Evolutionary conservation across 1,139 yeast species (phyloP).

Genomic region (Scheffersomyces illinoinensis): DNA sequence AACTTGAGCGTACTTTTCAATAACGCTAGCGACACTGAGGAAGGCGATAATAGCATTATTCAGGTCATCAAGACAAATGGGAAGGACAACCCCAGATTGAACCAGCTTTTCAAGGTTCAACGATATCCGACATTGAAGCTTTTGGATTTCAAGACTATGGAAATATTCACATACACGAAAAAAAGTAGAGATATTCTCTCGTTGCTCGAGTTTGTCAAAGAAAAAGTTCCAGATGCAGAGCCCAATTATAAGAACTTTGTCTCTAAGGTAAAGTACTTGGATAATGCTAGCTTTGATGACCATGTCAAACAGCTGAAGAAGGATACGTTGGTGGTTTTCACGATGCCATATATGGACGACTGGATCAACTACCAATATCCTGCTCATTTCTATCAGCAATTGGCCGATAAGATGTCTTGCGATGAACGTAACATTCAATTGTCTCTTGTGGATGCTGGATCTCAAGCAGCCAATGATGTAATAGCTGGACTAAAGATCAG

Average conservation of each 20-base stretch:
- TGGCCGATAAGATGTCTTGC: conserved; percentile 16
- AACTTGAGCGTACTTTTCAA: conserved; percentile 31
- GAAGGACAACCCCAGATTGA: conserved; percentile 20
- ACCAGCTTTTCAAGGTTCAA: conserved; percentile 24
- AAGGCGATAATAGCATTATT: conserved; percentile 12
- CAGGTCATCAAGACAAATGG: conserved; percentile 38
- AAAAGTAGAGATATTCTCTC: conserved; percentile 23
- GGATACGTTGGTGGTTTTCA: conserved; percentile 28
- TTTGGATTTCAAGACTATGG: conserved; percentile 28
- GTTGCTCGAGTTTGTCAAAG: conserved; percentile 24
- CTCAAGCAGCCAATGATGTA: conserved; percentile 18
- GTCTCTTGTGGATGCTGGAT: conserved; percentile 28
- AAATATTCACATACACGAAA: conserved; percentile 22
- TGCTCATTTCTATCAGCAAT: conserved; percentile 34
- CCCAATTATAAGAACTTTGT: conserved; percentile 23
- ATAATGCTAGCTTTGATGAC: conserved; percentile 6
- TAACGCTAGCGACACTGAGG: conserved; percentile 6
- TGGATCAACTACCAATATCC: conserved; percentile 38
- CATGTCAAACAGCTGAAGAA: conserved; percentile 4
- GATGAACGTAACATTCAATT: conserved; percentile 15
- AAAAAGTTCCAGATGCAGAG: conserved; percentile 9
- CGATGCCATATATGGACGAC: conserved; percentile 22
- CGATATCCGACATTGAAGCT: conserved; percentile 37
- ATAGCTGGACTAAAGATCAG: conserved; percentile 27
- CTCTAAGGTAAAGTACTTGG: conserved; percentile 13